phyloP scores from a whole-genome alignment of 495 filamentous ascomycete species.

The Sporormia fimetaria region DNA sequence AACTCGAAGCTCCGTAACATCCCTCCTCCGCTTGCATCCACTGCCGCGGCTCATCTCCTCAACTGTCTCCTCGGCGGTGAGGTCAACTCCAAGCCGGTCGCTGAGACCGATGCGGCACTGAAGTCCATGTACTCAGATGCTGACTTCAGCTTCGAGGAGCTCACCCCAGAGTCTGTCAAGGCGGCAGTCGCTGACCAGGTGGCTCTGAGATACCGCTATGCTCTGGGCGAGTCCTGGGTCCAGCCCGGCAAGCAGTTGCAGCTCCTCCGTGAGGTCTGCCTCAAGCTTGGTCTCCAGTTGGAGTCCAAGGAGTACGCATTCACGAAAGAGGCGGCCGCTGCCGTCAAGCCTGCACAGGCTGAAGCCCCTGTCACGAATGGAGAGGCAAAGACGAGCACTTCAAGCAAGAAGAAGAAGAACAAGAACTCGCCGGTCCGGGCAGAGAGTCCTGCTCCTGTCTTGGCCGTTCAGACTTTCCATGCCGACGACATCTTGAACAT shows the following conservation, averaged over 20 bases:
- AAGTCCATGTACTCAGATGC: slow-evolving; percentile 65
- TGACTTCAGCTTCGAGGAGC: slow-evolving; percentile 69
- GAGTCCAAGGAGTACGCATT: slow-evolving; percentile 74
- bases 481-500: slow-evolving; percentile 84
- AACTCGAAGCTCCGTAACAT: slow-evolving; percentile 68
- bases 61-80: slow-evolving; percentile 83
- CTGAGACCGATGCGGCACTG: slow-evolving; percentile 65
- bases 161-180: slow-evolving; percentile 60
- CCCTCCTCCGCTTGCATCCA: slow-evolving; percentile 61
- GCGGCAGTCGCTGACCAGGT: slow-evolving; percentile 63
- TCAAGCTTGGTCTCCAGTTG: slow-evolving; percentile 88
- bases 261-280: slow-evolving; percentile 73
- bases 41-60: slow-evolving; percentile 75
- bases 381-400: slow-evolving; percentile 35
- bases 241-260: slow-evolving; percentile 59
- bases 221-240: slow-evolving; percentile 56
- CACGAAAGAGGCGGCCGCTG: slow-evolving; percentile 32
- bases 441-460: slow-evolving; percentile 42
- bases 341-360: slow-evolving; percentile 32
- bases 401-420: slow-evolving; percentile 63
- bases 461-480: slow-evolving; percentile 53
- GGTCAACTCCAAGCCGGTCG: slow-evolving; percentile 62
- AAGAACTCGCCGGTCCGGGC: slow-evolving; percentile 39
- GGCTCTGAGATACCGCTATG: slow-evolving; percentile 59
- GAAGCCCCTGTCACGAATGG: slow-evolving; percentile 36